Evolutionary conservation across 2,329 filamentous ascomycete species (phyloP).

Genomic region (Leptographium galeiforme): DNA sequence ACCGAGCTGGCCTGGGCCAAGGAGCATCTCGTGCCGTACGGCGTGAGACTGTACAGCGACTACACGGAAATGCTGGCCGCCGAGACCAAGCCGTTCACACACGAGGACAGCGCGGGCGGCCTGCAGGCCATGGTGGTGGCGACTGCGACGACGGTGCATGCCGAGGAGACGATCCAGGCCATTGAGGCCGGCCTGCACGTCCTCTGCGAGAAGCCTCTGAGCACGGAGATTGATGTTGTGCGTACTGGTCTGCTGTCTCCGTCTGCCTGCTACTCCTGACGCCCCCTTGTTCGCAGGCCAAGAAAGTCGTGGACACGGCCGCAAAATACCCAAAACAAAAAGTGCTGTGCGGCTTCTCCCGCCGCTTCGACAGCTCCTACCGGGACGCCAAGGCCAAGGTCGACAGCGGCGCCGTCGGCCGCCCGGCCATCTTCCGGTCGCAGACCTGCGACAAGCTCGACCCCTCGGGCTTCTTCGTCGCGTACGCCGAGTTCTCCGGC

Average conservation of each 20-base stretch:
- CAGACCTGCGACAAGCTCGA: constrained; percentile 5
- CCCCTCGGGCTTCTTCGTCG: constrained; percentile 1
- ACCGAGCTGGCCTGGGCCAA: background rate
- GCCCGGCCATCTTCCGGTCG: background rate
- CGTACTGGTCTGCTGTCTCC: background rate
- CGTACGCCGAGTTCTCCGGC: background rate
- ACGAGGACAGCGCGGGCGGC: background rate
- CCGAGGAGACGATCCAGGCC: constrained; percentile 2
- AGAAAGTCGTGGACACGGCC: background rate
- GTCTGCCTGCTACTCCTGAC: background rate
- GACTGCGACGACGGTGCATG: background rate
- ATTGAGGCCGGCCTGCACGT: constrained; percentile 2
- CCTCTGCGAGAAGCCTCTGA: constrained; percentile 3
- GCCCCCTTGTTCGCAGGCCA: background rate
- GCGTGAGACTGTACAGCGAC: background rate
- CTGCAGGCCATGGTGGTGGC: constrained; percentile 1
- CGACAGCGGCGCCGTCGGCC: background rate
- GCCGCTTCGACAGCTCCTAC: constrained; percentile 2
- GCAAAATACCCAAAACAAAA: background rate
- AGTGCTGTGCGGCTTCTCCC: constrained; percentile 4
- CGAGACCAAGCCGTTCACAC: background rate
- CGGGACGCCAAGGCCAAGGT: background rate
- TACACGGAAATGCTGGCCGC: background rate
- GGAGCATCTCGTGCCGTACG: background rate
- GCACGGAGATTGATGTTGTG: background rate